These are phyloP conservation scores for Gentiana straminea DNA, from an alignment of 257 asterid species.

Conservation along the genomic window DNA sequence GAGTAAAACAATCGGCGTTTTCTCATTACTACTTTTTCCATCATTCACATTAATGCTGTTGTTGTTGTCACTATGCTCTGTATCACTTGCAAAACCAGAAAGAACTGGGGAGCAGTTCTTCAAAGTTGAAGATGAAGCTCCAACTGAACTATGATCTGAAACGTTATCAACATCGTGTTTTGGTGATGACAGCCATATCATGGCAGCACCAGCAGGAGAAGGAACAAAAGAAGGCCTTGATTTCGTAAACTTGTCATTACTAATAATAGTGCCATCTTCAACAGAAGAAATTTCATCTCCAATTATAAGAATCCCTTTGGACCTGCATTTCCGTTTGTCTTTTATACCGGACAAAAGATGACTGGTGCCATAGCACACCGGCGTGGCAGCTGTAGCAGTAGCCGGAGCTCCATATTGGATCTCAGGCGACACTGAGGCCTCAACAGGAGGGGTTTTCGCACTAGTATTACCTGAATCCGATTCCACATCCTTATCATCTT, in stretches of 20 bases:
- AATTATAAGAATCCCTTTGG: constrained; percentile 68
- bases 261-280: constrained; percentile 7
- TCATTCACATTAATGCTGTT: constrained; percentile 9
- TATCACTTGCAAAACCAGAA: constrained; percentile 22
- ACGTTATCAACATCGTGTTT: constrained; percentile 16
- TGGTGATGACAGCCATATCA: constrained; percentile 53
- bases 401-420: constrained; percentile 39
- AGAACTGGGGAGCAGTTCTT: constrained; percentile 9
- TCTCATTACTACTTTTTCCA: constrained; percentile 12
- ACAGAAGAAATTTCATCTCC: constrained; percentile 11
- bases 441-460: constrained; percentile 71
- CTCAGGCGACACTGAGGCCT: constrained; percentile 81
- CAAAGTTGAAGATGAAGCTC: constrained; percentile 25
- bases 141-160: constrained; percentile 16
- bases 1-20: constrained; percentile 13
- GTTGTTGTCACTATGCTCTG: constrained; percentile 10
- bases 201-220: constrained; percentile 49
- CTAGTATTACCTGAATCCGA: constrained; percentile 11
- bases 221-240: constrained; percentile 37
- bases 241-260: constrained; percentile 4
- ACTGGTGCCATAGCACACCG: constrained; percentile 73
- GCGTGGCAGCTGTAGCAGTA: constrained; percentile 43
- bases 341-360: constrained; percentile 67
- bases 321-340: constrained; percentile 62
- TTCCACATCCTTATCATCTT: constrained; percentile 13